phyloP scores from a whole-genome alignment of 257 asterid species.

The Fraxinus americana region DNA sequence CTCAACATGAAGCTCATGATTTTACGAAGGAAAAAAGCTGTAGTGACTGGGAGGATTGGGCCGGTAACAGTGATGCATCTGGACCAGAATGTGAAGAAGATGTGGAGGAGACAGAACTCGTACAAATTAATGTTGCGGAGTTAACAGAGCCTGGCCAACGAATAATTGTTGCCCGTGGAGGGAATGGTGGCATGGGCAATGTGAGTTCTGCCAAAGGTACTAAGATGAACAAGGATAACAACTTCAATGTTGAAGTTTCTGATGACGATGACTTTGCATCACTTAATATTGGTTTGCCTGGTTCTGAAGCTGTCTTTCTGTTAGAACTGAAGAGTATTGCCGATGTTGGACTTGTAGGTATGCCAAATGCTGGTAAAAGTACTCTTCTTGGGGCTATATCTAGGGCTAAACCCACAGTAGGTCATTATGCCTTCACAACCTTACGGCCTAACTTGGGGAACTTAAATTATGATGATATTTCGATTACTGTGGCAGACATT shows the following conservation, averaged over 20 bases:
- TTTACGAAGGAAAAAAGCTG: constrained; percentile 38
- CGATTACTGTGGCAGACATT: constrained; percentile 86
- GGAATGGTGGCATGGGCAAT: constrained; percentile 89
- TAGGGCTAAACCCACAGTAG: constrained; percentile 79
- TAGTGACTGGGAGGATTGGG: constrained; percentile 38
- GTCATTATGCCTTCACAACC: constrained; percentile 94
- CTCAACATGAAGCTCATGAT: constrained; percentile 24
- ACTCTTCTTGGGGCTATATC: constrained; percentile 93
- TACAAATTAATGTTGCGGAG: constrained; percentile 76
- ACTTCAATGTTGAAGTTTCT: constrained; percentile 35
- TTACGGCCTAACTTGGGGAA: constrained; percentile 88
- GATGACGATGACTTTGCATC: constrained; percentile 34
- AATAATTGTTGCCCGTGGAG: constrained; percentile 78
- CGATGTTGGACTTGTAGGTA: constrained; percentile 93
- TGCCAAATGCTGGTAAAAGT: constrained; percentile 98
- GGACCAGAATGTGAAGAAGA: constrained; percentile 51
- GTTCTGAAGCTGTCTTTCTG: constrained; percentile 65
- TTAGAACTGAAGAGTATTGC: constrained; percentile 91
- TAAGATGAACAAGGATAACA: constrained; percentile 30
- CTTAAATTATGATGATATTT: constrained; percentile 63
- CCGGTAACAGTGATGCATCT: constrained; percentile 33
- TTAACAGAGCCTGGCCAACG: constrained; percentile 76
- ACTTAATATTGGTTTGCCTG: constrained; percentile 57
- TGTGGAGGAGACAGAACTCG: constrained; percentile 35
- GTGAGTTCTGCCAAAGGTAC: constrained; percentile 34